A percentile compares a stretch with the other conserved stretches of the same genome.
phyloP scores from a whole-genome alignment of 177 flowering plant genomes.

The Telopea speciosissima region DNA sequence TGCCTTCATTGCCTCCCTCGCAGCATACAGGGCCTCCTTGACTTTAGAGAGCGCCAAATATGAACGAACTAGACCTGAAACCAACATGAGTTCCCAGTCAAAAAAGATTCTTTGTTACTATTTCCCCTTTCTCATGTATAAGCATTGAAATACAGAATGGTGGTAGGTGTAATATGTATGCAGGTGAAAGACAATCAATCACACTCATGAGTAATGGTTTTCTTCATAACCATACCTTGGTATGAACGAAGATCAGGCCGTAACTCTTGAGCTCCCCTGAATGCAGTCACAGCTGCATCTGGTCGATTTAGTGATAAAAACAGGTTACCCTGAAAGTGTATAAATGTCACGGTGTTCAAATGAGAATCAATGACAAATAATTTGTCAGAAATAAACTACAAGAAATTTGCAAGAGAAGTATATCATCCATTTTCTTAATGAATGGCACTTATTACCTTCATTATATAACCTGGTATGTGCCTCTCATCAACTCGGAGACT shows the following conservation, averaged over 20 bases:
- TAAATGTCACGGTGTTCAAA: constrained; percentile 1
- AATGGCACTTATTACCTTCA: constrained; percentile 58
- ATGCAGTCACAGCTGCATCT: constrained; percentile 80
- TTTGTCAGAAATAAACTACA: not conserved
- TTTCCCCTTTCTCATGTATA: too few relatives aligned
- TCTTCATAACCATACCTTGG: constrained; percentile 53
- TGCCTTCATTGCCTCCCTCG: constrained; percentile 93
- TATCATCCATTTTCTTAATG: not conserved
- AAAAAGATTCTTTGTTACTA: too few relatives aligned
- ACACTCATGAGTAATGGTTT: not conserved
- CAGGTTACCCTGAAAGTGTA: constrained; percentile 63
- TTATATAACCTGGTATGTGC: constrained; percentile 75
- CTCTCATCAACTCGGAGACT: constrained; percentile 83
- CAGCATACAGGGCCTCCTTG: constrained; percentile 83
- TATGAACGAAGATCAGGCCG: constrained; percentile 96
- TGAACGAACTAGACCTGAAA: constrained; percentile 82
- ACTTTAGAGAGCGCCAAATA: constrained; percentile 74
- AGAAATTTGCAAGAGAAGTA: not conserved
- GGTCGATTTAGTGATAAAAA: constrained; percentile 65
- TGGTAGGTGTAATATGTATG: constrained; percentile 2
- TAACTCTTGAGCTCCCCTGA: constrained; percentile 84
- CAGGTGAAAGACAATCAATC: constrained; percentile 1
- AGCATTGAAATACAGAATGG: not conserved
- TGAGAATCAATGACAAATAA: constrained; percentile 8
- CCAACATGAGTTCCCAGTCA: constrained; percentile 4